Evolutionary conservation across 148 eudicot genomes (phyloP).

Genomic region (Chenopodium quinoa): DNA sequence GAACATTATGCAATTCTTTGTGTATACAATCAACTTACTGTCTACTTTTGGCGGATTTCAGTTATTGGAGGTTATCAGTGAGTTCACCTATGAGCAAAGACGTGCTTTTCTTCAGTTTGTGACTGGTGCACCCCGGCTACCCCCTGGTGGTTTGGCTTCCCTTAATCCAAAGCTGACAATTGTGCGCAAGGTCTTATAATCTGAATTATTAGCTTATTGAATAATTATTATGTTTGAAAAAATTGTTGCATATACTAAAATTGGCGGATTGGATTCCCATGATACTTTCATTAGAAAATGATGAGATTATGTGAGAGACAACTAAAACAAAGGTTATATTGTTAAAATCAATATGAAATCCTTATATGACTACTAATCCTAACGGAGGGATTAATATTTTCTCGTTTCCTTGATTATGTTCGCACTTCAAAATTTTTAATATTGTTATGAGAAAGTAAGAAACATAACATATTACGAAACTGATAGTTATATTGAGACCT

Average conservation of each 20-base stretch:
- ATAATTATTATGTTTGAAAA: not conserved
- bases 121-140: conserved; percentile 94
- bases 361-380: not conserved
- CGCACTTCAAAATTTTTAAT: not conserved
- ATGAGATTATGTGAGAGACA: too few relatives aligned
- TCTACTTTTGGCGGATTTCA: conserved; percentile 29
- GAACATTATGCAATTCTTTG: not conserved
- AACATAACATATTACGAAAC: too few relatives aligned
- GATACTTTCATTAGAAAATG: too few relatives aligned
- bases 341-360: too few relatives aligned
- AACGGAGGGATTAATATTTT: not conserved
- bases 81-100: conserved; percentile 62
- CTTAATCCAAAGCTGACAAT: conserved; percentile 90
- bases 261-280: not conserved
- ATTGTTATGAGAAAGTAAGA: too few relatives aligned
- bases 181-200: conserved; percentile 68
- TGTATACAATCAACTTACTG: not conserved
- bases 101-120: conserved; percentile 91
- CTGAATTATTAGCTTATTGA: not conserved
- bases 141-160: conserved; percentile 90
- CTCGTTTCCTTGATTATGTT: not conserved
- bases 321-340: too few relatives aligned
- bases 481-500: too few relatives aligned
- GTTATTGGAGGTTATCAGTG: conserved; percentile 80
- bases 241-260: not conserved